A percentile compares a stretch with the other conserved stretches of the same genome.
Conservation (phyloP, 257 asterid species). For the Solanum arcanum region DNA sequence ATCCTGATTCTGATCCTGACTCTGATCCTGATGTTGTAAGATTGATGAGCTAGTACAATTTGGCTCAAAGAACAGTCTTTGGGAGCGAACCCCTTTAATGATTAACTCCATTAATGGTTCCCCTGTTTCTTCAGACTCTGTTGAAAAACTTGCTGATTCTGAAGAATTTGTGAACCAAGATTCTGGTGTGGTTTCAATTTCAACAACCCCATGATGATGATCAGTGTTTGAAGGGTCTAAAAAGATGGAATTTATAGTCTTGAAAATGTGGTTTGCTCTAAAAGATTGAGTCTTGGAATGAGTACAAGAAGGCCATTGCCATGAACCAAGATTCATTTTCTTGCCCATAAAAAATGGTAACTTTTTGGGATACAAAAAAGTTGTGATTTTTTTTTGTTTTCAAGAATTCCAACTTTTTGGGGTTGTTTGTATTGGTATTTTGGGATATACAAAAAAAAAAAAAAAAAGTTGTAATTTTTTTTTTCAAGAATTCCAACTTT, state of each 20-base stretch:
- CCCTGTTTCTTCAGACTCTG: constrained; percentile 20
- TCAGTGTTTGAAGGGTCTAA: constrained; percentile 32
- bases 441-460: neutral
- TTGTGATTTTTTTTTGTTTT: neutral
- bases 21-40: neutral
- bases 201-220: neutral
- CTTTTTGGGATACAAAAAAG: neutral
- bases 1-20: neutral
- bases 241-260: constrained; percentile 63
- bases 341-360: neutral
- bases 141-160: constrained; percentile 29
- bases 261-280: constrained; percentile 16
- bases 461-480: neutral
- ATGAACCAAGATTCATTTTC: constrained; percentile 22
- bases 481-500: neutral
- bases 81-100: constrained; percentile 5
- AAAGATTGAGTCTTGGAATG: constrained; percentile 25
- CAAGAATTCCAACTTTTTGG: neutral
- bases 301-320: constrained; percentile 32
- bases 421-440: neutral
- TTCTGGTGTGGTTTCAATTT: constrained; percentile 32
- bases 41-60: constrained; percentile 11
- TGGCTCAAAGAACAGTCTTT: constrained; percentile 16
- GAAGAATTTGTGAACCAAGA: constrained; percentile 69
- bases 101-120: constrained; percentile 1